Conservation (phyloP, 2,329 filamentous ascomycete genomes). For the Onygenales sp. region DNA sequence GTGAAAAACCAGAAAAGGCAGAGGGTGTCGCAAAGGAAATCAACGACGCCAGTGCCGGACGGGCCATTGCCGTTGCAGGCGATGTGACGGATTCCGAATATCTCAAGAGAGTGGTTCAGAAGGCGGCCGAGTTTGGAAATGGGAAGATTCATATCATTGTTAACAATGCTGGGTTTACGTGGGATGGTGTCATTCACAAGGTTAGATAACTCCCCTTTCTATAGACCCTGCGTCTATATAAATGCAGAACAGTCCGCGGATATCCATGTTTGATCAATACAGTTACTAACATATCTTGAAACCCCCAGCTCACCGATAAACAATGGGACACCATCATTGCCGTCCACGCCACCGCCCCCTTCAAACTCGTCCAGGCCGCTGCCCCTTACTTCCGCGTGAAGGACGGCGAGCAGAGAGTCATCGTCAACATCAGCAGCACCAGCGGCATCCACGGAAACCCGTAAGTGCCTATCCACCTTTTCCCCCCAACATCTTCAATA, state of each 20-base stretch:
- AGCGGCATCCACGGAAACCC: constrained; percentile 78
- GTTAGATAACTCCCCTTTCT: constrained; percentile 21
- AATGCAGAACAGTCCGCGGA: not conserved
- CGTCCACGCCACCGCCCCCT: constrained; percentile 76
- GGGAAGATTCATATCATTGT: constrained; percentile 88
- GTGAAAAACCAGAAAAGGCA: constrained; percentile 52
- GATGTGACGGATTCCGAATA: constrained; percentile 67
- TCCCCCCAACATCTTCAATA: constrained; percentile 1
- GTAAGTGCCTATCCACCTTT: constrained; percentile 14
- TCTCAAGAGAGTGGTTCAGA: constrained; percentile 60
- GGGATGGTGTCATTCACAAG: constrained; percentile 89
- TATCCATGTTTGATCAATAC: not conserved
- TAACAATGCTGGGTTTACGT: constrained; percentile 87
- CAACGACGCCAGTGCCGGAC: constrained; percentile 51
- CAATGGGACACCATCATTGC: constrained; percentile 85
- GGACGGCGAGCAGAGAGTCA: constrained; percentile 66
- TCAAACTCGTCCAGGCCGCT: constrained; percentile 69
- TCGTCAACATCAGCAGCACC: constrained; percentile 78
- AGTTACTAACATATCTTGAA: not conserved
- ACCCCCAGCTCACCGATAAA: constrained; percentile 46
- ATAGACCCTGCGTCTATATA: not conserved
- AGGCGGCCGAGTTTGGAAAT: constrained; percentile 67
- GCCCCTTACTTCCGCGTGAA: constrained; percentile 81
- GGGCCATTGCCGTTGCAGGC: constrained; percentile 64
- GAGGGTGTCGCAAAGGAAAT: constrained; percentile 59